Evolutionary conservation across 129 eudicot genomes (phyloP).

Genomic region (Chrysanthemum lavandulifolium): DNA sequence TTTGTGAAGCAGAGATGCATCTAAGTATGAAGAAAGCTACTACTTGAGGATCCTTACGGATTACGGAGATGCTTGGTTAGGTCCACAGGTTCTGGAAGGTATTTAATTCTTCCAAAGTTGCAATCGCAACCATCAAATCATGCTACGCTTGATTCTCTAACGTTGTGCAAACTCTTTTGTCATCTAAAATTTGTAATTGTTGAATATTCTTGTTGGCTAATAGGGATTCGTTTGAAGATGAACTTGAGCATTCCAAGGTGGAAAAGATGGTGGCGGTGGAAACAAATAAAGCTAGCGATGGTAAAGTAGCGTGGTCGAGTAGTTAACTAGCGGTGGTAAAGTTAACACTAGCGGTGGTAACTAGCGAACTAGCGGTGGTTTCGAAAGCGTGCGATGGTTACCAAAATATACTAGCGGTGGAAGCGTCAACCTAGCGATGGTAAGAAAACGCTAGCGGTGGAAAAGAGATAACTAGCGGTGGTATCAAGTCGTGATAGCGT

Average conservation of each 20-base stretch:
- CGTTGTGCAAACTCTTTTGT: constrained; percentile 9
- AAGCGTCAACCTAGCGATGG: too few species aligned
- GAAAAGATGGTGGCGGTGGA: constrained; percentile 62
- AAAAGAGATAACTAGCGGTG: too few species aligned
- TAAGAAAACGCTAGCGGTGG: too few species aligned
- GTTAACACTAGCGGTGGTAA: too few species aligned
- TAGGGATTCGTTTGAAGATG: constrained; percentile 99
- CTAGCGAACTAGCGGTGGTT: too few species aligned
- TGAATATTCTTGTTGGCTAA: constrained; percentile 19
- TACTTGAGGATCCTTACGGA: constrained; percentile 87
- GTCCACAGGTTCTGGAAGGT: constrained; percentile 99
- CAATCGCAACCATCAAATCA: constrained; percentile 2
- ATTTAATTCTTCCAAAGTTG: constrained; percentile 17
- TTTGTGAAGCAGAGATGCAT: constrained; percentile 52
- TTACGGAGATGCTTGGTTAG: constrained; percentile 95
- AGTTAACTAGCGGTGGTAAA: too few species aligned
- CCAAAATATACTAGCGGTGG: too few species aligned
- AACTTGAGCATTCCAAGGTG: constrained; percentile 98
- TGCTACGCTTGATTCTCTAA: constrained; percentile 5
- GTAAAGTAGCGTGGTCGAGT: too few species aligned
- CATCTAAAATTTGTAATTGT: neutral
- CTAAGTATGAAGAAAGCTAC: constrained; percentile 85
- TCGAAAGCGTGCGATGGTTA: too few species aligned
- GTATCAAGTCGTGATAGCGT: too few species aligned
- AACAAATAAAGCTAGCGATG: too few species aligned